Conservation (phyloP, 169 alveolate genomes). For the Cryptosporidium xiaoi region DNA sequence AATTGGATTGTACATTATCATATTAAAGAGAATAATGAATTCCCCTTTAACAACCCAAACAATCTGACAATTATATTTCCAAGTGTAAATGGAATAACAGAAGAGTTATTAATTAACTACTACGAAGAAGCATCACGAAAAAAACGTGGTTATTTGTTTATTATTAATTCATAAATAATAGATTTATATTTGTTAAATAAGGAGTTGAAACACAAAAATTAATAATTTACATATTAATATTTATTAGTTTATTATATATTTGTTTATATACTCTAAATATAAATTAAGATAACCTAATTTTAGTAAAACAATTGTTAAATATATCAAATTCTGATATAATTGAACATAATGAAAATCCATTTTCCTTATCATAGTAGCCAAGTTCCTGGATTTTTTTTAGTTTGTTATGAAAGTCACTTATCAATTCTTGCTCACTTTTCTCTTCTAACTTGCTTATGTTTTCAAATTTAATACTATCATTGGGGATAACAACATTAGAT, state of each 20-base stretch:
- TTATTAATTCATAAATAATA: neutral
- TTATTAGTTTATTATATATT: neutral
- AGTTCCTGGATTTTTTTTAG: slow-evolving; percentile 8
- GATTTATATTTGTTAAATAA: neutral
- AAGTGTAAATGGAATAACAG: neutral
- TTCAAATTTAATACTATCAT: neutral
- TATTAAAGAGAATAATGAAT: slow-evolving; percentile 12
- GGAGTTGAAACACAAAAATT: neutral
- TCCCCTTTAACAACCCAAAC: slow-evolving; percentile 41
- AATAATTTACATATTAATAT: neutral
- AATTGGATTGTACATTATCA: slow-evolving; percentile 39
- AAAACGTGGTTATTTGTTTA: slow-evolving; percentile 51
- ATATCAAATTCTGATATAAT: slow-evolving; percentile 62
- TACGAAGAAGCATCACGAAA: slow-evolving; percentile 2
- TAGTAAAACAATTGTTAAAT: slow-evolving; percentile 54
- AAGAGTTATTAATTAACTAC: slow-evolving; percentile 33
- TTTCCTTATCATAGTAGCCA: neutral
- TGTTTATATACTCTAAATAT: neutral
- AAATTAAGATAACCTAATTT: slow-evolving; percentile 51
- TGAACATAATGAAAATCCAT: slow-evolving; percentile 38
- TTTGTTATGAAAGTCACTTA: neutral
- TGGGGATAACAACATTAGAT: neutral
- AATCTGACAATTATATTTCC: slow-evolving; percentile 30
- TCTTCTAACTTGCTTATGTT: neutral
- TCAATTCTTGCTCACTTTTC: neutral